Evolutionary conservation across 208 protist genomes (phyloP), one percentile per base, ranked within the genome.

Genomic region (Phytomonas sp.): DNA sequence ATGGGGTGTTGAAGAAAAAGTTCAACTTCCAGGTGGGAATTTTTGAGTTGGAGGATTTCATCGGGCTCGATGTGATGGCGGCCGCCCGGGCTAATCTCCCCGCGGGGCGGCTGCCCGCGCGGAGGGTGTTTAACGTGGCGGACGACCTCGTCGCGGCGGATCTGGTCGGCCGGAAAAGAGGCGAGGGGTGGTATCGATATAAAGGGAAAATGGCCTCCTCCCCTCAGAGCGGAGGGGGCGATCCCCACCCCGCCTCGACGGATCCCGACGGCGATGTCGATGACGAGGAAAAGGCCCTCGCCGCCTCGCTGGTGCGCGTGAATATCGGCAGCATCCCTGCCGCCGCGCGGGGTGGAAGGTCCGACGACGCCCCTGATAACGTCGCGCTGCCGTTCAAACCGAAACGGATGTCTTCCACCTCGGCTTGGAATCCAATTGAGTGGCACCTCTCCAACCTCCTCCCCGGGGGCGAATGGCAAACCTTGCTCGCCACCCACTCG

Each of bases 1-100:
- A 98, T 69, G 67, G 63, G 31, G 87, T 81, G 4, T 43, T 97
- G 59, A 61, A 73, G 28, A 70, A 74, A 37, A 26, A 53, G 4
- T 91, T 97, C 63, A 83, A 91, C 67, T 88, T 96, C 69, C 75
- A 74, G 31, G 74, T 84, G 62, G 95, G 93, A 15, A 30, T 93
- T 9, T 92, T 97, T 31, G 74, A 85, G 67, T 59, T 97, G 71
- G 79, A 89, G 60, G 93, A 98, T 68, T 68, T 95, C 30, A 80
- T 86, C 32, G 95, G 95, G 2, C 67, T 97, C 26, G 89, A 97
- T 67, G 80, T 92, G 20, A 77, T 71, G 9, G 82, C 77, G 11
- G 66, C 71, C 26, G 74, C 73, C 31, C 75, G 80, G 20, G 56
- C 74, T 0, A 71, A 60, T 26, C 62, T 77, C 67, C 20, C 23